A percentile compares a stretch with the other conserved stretches of the same genome.
Conservation (phyloP, 257 asterid species). For the Solanum tarijense region DNA sequence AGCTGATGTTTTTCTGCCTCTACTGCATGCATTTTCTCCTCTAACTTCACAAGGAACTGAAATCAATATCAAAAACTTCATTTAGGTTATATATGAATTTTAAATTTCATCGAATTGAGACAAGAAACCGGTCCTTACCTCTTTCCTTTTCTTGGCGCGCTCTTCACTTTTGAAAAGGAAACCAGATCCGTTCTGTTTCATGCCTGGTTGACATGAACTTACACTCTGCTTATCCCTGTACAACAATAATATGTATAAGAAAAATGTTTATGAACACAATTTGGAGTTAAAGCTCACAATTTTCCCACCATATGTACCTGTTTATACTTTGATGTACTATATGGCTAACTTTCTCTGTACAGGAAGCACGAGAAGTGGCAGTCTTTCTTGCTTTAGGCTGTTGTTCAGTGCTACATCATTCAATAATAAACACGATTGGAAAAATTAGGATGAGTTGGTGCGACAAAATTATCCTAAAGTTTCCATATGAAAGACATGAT, state of each 20-base stretch:
- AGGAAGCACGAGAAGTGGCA: slow-evolving; percentile 14
- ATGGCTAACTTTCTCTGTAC: slow-evolving; percentile 18
- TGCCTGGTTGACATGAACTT: slow-evolving; percentile 12
- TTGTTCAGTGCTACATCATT: slow-evolving; percentile 18
- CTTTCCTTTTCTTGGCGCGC: slow-evolving; percentile 47
- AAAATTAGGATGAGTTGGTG: neutral
- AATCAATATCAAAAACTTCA: neutral
- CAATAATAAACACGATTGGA: neutral
- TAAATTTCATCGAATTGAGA: neutral
- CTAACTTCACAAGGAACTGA: slow-evolving; percentile 21
- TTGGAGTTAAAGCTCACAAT: neutral
- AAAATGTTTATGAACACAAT: neutral
- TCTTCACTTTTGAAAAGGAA: slow-evolving; percentile 34
- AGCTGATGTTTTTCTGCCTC: slow-evolving; percentile 36
- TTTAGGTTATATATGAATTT: neutral
- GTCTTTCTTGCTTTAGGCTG: slow-evolving; percentile 16
- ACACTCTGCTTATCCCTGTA: slow-evolving; percentile 28
- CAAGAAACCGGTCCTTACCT: slow-evolving; percentile 23
- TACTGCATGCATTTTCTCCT: slow-evolving; percentile 34
- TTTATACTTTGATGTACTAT: slow-evolving; percentile 18
- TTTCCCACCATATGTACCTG: slow-evolving; percentile 33
- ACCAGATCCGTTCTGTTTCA: slow-evolving; percentile 29
- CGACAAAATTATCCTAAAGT: neutral
- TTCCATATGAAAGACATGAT: neutral
- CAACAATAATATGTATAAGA: slow-evolving; percentile 6